Conservation (phyloP, 192 early-diverging fungal species). For the Coemansia sp. region DNA sequence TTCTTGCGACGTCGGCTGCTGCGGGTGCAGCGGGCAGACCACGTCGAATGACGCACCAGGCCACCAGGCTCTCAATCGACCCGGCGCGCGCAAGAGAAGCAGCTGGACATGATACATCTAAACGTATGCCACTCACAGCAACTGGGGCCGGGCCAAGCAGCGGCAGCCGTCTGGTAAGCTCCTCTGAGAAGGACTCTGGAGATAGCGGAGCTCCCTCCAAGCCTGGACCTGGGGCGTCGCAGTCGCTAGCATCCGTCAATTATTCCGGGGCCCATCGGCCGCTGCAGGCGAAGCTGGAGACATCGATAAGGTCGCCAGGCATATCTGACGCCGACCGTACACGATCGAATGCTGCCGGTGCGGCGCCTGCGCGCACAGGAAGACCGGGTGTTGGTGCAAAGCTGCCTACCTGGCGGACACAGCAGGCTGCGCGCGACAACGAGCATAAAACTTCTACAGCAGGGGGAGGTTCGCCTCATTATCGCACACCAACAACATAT, state of each 20-base stretch:
- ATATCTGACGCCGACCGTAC: conserved; percentile 15
- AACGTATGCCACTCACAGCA: conserved; percentile 38
- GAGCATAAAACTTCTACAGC: conserved; percentile 14
- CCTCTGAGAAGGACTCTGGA: conserved; percentile 35
- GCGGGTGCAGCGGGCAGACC: conserved; percentile 52
- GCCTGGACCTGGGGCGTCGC: conserved; percentile 7
- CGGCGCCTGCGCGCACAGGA: conserved; percentile 20
- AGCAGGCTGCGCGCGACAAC: conserved; percentile 44
- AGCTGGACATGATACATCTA: conserved; percentile 12
- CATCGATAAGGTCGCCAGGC: conserved; percentile 13
- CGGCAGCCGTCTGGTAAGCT: conserved; percentile 15
- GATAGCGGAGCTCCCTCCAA: conserved; percentile 13
- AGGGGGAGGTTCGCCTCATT: conserved; percentile 22
- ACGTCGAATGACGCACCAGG: conserved; percentile 55
- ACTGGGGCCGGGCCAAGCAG: conserved; percentile 27
- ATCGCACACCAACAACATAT: conserved; percentile 40
- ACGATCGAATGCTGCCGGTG: conserved; percentile 7
- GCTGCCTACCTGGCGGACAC: conserved; percentile 50
- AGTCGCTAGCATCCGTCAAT: conserved; percentile 16
- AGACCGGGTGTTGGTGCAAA: conserved; percentile 27
- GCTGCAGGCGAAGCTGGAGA: conserved; percentile 51
- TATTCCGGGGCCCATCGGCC: conserved; percentile 30
- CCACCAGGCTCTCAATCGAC: conserved; percentile 45
- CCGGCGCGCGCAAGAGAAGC: conserved; percentile 39
- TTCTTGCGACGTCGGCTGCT: conserved; percentile 41